These are phyloP conservation scores for Trichoderma semiorbis DNA, from an alignment of 2,329 filamentous ascomycete genomes.

Conservation along the genomic window DNA sequence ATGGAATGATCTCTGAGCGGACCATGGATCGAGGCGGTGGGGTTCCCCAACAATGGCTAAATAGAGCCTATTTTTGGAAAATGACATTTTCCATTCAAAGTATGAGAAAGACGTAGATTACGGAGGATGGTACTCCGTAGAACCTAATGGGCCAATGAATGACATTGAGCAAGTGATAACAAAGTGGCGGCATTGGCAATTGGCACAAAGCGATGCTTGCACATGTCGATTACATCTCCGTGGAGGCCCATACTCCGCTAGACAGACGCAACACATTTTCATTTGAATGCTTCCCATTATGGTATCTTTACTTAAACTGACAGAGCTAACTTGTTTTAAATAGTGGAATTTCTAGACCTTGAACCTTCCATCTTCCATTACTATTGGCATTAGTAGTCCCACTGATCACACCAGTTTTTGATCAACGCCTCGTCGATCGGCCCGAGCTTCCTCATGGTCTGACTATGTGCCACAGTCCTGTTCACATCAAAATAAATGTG, in stretches of 20 bases:
- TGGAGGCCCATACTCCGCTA: neutral
- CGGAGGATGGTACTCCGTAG: neutral
- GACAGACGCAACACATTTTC: neutral
- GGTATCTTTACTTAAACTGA: neutral
- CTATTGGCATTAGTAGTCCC: constrained; percentile 27
- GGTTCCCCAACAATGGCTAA: neutral
- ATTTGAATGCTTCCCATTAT: neutral
- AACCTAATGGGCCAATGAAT: neutral
- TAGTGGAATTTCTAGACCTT: neutral
- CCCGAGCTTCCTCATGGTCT: constrained; percentile 39
- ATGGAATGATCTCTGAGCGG: neutral
- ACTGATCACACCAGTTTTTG: constrained; percentile 47
- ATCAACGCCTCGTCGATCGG: constrained; percentile 44
- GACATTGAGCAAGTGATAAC: neutral
- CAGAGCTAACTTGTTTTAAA: neutral
- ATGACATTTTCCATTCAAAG: neutral
- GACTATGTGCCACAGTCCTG: constrained; percentile 38
- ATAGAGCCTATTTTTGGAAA: neutral
- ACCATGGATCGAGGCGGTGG: neutral
- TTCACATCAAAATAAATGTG: constrained; percentile 40
- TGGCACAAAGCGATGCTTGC: neutral
- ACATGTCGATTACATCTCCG: neutral
- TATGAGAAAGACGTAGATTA: neutral
- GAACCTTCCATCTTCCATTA: neutral
- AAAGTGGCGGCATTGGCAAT: neutral